A percentile compares a stretch with the other conserved stretches of the same genome.
Evolutionary conservation across 495 filamentous ascomycete genomes (phyloP).

Genomic region (Trichoderma asperelloides): DNA sequence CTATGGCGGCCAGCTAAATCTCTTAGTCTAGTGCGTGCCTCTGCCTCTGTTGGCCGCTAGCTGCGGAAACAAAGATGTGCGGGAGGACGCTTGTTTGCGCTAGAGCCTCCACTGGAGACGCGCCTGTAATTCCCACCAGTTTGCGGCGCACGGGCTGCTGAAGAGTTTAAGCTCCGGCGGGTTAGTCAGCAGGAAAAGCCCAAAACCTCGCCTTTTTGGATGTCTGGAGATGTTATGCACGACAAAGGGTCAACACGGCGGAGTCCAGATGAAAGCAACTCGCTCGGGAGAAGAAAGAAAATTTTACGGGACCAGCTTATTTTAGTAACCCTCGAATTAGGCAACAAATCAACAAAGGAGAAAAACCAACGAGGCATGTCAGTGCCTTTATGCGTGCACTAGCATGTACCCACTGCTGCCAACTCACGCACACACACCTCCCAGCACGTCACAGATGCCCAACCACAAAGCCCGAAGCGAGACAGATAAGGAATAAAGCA

Average conservation of each 20-base stretch:
- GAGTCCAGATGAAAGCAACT: not conserved
- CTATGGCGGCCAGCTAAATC: not conserved
- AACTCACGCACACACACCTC: not conserved
- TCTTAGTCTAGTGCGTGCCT: too few species aligned
- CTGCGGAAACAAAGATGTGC: not conserved
- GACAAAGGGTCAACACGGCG: too few species aligned
- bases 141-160: not conserved
- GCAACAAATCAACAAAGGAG: not conserved
- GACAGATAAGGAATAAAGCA: not conserved
- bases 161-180: not conserved
- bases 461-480: not conserved
- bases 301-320: not conserved
- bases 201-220: not conserved
- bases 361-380: not conserved
- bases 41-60: too few species aligned
- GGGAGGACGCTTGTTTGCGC: not conserved
- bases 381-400: not conserved
- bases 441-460: slow-evolving; percentile 6
- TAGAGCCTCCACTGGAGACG: not conserved
- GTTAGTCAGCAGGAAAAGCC: not conserved
- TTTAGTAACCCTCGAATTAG: not conserved
- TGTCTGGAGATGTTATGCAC: not conserved
- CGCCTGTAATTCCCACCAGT: not conserved
- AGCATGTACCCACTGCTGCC: not conserved
- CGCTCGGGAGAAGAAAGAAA: not conserved